Evolutionary conservation across 1,284 basidiomycete species (phyloP), one percentile per base, ranked within the genome.

Genomic region (Amylostereum areolatum): DNA sequence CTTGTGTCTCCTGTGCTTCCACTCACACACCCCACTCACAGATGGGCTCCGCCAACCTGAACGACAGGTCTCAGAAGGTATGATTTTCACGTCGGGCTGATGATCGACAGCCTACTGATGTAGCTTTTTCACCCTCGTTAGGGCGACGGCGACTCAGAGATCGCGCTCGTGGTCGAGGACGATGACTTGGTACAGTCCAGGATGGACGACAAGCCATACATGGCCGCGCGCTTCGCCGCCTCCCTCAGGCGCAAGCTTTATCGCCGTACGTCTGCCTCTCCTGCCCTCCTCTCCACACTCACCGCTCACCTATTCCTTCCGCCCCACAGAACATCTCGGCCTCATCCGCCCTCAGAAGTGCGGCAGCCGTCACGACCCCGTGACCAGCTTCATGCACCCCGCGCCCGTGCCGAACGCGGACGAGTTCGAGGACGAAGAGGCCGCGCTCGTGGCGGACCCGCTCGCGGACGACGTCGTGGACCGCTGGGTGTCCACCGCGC

Each of bases 91-190:
- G 18, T 18, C 18, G 18, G 18, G 18, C 18, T 18, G 37, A 2
- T 5, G 4, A 27, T 31, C 11, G 24, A n/a, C n/a, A 6, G 31
- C 31, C 25, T 49, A 24, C 39, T 36, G 32, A 34, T 32, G n/a
- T 30, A 18, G 28, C 31, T 18, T 43, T 10, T 32, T 55, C 18
- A 55, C 36, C 12, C n/a, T 51, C 61, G 63, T 39, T 58, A 86
- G 77, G 93, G 94, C 30, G 83, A 95, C 59, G 90, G 92, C 33
- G 94, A 97, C 65, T 93, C 90, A 1, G 94, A 97, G 68, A 96
- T 97, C 57, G 90, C 89, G 1, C 69, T 95, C 5, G 82, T 97
- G 12, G 85, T 96, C 28, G 92, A 97, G 66, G 94, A 97, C 60
- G 70, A 75, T 2, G 91, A 96, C 48, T 72, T 83, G 70, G 74